These are phyloP conservation scores for Melanomma pulvis-pyrius DNA, from an alignment of 495 filamentous ascomycete species.

Conservation along the genomic window DNA sequence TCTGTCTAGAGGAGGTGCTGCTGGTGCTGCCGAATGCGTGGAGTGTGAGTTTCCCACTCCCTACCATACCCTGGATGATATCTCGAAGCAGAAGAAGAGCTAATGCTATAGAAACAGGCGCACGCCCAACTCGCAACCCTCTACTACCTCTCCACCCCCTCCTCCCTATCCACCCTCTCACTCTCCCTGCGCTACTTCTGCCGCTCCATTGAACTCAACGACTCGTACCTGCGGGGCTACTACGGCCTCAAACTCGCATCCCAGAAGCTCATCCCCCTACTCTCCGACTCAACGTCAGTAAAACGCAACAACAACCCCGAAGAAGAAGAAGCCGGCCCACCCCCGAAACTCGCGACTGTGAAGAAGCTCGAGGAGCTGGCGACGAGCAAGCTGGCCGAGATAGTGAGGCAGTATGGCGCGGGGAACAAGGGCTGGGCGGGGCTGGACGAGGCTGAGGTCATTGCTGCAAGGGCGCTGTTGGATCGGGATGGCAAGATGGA, in stretches of 20 bases:
- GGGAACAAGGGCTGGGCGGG: slow-evolving; percentile 70
- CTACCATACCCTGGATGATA: not conserved
- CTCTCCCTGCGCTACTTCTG: slow-evolving; percentile 82
- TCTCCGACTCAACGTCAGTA: slow-evolving; percentile 27
- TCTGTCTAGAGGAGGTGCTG: slow-evolving; percentile 86
- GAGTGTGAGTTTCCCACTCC: slow-evolving; percentile 67
- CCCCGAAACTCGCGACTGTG: slow-evolving; percentile 55
- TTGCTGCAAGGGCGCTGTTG: slow-evolving; percentile 75
- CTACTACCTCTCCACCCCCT: slow-evolving; percentile 65
- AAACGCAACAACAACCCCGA: slow-evolving; percentile 41
- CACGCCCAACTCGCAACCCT: slow-evolving; percentile 88
- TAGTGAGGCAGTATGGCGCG: slow-evolving; percentile 64
- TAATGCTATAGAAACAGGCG: slow-evolving; percentile 55
- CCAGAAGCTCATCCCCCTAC: slow-evolving; percentile 38
- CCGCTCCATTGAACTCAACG: slow-evolving; percentile 88
- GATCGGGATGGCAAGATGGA: slow-evolving; percentile 49
- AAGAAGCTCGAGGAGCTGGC: slow-evolving; percentile 71
- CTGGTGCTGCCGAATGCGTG: slow-evolving; percentile 90
- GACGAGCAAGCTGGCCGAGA: slow-evolving; percentile 72
- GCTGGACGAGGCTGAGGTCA: slow-evolving; percentile 72
- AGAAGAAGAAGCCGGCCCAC: slow-evolving; percentile 41
- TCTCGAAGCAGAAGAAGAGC: not conserved
- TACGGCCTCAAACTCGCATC: slow-evolving; percentile 83
- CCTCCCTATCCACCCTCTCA: slow-evolving; percentile 55
- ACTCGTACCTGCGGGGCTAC: slow-evolving; percentile 86